Evolutionary conservation across 192 early-diverging fungal species (phyloP).

Genomic region (Endogone sp.): DNA sequence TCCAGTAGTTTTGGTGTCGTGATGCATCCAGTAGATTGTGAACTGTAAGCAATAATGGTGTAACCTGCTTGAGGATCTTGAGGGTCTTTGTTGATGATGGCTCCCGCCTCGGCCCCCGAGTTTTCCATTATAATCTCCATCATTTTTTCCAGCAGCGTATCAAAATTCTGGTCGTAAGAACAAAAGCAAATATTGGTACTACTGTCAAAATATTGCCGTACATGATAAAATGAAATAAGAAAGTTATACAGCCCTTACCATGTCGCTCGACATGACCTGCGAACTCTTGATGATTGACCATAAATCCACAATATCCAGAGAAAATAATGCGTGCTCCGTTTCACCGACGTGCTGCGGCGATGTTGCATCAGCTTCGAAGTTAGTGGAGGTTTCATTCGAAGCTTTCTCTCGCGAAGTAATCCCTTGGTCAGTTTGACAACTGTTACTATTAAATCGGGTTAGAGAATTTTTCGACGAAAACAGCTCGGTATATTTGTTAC

Average conservation of each 20-base stretch:
- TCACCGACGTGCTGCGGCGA: not conserved
- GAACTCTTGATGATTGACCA: conserved; percentile 31
- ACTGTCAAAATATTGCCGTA: no score
- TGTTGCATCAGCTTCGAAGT: not conserved
- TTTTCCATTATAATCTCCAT: conserved; percentile 24
- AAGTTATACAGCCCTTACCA: no score
- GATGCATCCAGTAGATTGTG: no score
- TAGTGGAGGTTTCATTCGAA: no score
- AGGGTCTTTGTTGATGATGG: conserved; percentile 17
- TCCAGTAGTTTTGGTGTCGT: conserved; percentile 11
- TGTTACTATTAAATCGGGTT: no score
- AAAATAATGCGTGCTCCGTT: conserved; percentile 22
- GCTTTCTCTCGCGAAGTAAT: no score
- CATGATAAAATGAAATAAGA: no score
- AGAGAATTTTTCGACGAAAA: no score
- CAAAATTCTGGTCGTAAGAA: conserved; percentile 5
- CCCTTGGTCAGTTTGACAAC: no score
- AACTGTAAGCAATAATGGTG: conserved; percentile 15
- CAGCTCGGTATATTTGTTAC: not conserved
- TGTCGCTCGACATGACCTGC: conserved; percentile 36
- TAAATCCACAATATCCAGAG: conserved; percentile 29
- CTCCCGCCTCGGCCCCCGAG: conserved; percentile 15
- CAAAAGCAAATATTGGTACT: no score
- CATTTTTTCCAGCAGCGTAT: conserved; percentile 20
- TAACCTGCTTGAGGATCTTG: conserved; percentile 1